Evolutionary conservation across 257 asterid species (phyloP).

Genomic region (Capsicum baccatum): DNA sequence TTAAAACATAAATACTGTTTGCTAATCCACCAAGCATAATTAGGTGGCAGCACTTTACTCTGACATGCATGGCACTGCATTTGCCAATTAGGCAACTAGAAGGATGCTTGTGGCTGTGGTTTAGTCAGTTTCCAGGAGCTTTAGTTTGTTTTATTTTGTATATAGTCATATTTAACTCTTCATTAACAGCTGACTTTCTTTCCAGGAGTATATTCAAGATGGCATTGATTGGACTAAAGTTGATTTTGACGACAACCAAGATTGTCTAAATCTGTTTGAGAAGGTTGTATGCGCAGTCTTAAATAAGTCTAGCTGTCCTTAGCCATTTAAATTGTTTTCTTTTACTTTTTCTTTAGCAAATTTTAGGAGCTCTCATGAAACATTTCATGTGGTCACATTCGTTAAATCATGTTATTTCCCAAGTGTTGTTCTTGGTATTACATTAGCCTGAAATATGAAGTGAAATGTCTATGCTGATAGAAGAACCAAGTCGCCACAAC

Average conservation of each 20-base stretch:
- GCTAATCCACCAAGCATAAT: conserved; percentile 1
- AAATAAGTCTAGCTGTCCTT: conserved; percentile 30
- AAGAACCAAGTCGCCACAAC: not conserved
- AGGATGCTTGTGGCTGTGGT: conserved; percentile 27
- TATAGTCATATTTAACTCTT: conserved; percentile 12
- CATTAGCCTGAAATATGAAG: conserved; percentile 16
- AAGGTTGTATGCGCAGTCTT: conserved; percentile 54
- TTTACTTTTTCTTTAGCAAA: not conserved
- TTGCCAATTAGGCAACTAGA: conserved; percentile 7
- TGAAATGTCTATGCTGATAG: conserved; percentile 10
- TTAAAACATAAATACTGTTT: conserved; percentile 18
- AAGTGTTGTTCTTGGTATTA: conserved; percentile 21
- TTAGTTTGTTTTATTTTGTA: conserved; percentile 30
- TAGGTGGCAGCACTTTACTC: conserved; percentile 15
- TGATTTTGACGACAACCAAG: conserved; percentile 98
- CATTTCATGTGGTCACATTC: conserved; percentile 5
- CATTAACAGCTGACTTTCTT: conserved; percentile 31
- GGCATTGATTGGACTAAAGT: conserved; percentile 99
- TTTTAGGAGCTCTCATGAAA: not conserved
- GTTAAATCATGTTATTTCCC: not conserved
- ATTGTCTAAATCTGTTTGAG: conserved; percentile 93
- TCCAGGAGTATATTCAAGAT: conserved; percentile 94
- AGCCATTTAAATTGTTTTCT: not conserved
- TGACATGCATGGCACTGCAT: conserved; percentile 17
- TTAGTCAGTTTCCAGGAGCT: conserved; percentile 26